Evolutionary conservation across 768 basidiomycete genomes (phyloP), one percentile per base, ranked within the genome.

Genomic region (Kondoa subrosea): DNA sequence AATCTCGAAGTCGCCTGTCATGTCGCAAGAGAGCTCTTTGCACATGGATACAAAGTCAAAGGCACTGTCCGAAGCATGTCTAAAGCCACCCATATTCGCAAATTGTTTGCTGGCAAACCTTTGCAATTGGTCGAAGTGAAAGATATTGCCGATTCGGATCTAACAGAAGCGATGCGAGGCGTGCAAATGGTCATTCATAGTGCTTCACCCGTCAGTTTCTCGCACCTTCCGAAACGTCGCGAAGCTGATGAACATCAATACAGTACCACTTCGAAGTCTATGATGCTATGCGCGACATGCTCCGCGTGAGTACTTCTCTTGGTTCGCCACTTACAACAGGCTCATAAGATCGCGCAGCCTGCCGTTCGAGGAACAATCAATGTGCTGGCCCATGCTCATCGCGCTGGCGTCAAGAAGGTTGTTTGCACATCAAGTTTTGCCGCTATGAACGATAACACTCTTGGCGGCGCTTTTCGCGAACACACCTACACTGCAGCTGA

Each of bases 361-460:
- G 25, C 56, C 21, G 25, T 30, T 15, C 58, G n/a, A 30, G 58
- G 29, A 4, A 25, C 29, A 12, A 60, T 60, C n/a, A 60, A 25
- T 25, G 58, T 30, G n/a, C 58, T 60, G 12, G 58, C 58, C n/a
- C 29, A 30, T 60, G 25, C 58, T 60, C 58, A 25, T 26, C 58
- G n/a, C 4, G n/a, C 70, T 0, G 68, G 69, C 0, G 69, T 74
- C 66, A 64, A 70, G 60, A 66, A 72, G 25, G 69, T 75, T 4
- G 74, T 74, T n/a, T 66, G 72, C 57, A 75, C 74, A 3, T 69
- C 67, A 16, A 70, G 66, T 2, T 72, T 73, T 57, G 74, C 73
- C 1, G 72, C 74, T 1, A 70, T 73, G 21, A 50, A 50, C 40
- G 21, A 50, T 21, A 50, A 50, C 40, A 8, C 21, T 8, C 40